Conservation (phyloP, 1,284 basidiomycete species). For the Takashimella koratensis region DNA sequence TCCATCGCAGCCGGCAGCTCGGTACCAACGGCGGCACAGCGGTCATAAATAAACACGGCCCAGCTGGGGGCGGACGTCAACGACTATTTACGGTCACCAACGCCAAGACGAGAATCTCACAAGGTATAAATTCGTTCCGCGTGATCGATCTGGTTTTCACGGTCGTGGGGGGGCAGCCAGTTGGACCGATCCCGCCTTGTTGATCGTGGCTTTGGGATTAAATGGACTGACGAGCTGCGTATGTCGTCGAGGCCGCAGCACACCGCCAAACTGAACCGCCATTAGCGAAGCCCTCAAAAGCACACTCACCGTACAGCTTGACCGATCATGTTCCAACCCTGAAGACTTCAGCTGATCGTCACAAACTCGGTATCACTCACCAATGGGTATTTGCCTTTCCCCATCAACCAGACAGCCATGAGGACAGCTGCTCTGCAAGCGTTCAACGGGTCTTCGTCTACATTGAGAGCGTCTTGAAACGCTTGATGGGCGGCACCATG, state of each 20-base stretch:
- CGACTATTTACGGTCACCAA: too few species aligned
- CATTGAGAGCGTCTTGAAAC: constrained; percentile 5
- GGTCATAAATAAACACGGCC: constrained; percentile 14
- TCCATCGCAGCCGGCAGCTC: constrained; percentile 7
- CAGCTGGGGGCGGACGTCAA: constrained; percentile 16
- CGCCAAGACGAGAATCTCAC: too few species aligned
- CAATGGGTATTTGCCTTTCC: too few species aligned
- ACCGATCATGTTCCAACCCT: too few species aligned
- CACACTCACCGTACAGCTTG: constrained; percentile 1
- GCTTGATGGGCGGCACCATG: constrained; percentile 4
- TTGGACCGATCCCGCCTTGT: neutral
- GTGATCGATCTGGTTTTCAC: constrained; percentile 10
- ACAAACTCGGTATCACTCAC: too few species aligned
- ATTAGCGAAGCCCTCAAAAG: neutral
- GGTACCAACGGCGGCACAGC: constrained; percentile 8
- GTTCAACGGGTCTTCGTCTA: constrained; percentile 7
- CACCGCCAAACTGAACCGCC: constrained; percentile 4
- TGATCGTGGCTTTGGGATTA: neutral
- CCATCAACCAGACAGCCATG: constrained; percentile 5
- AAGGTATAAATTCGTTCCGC: constrained; percentile 22
- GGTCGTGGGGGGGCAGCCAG: neutral
- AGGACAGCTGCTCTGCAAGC: constrained; percentile 8
- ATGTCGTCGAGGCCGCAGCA: constrained; percentile 11
- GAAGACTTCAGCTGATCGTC: too few species aligned
- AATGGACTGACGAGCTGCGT: constrained; percentile 3